These are phyloP conservation scores for Tetrapisispora iriomotensis DNA, from an alignment of 805 yeast genomes.

Conservation along the genomic window DNA sequence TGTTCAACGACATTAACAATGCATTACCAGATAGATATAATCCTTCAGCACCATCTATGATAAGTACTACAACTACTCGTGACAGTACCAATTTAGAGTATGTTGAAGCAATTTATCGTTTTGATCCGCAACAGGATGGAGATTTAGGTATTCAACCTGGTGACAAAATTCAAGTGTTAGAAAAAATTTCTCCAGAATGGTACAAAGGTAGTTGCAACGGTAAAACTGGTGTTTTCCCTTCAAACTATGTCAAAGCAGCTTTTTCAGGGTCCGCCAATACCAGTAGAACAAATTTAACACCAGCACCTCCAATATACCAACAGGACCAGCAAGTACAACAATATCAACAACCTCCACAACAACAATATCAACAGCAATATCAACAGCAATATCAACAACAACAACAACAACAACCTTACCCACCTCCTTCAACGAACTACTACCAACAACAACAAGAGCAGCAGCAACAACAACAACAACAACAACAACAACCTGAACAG, in stretches of 20 bases:
- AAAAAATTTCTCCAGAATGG: slow-evolving; percentile 79
- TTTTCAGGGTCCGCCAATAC: slow-evolving; percentile 12
- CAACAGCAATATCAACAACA: slow-evolving; percentile 29
- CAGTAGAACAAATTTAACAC: slow-evolving; percentile 9
- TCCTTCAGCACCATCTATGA: slow-evolving; percentile 16
- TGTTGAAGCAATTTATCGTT: slow-evolving; percentile 67
- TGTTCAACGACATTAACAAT: slow-evolving; percentile 40
- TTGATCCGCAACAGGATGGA: slow-evolving; percentile 60
- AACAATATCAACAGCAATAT: slow-evolving; percentile 31
- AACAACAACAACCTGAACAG: slow-evolving; percentile 24
- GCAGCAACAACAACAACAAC: slow-evolving; percentile 26
- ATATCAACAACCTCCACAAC: slow-evolving; percentile 8
- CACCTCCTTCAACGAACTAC: slow-evolving; percentile 42
- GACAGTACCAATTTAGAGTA: slow-evolving; percentile 23
- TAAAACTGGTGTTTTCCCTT: slow-evolving; percentile 75
- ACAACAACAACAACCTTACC: slow-evolving; percentile 33
- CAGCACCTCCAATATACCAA: slow-evolving; percentile 13
- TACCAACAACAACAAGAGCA: slow-evolving; percentile 29
- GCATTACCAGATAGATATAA: slow-evolving; percentile 51
- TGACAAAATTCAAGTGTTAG: slow-evolving; percentile 58
- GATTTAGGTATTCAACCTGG: slow-evolving; percentile 61
- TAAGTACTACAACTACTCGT: slow-evolving; percentile 2
- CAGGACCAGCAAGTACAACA: slow-evolving; percentile 3
- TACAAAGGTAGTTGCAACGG: slow-evolving; percentile 67
- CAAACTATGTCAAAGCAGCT: slow-evolving; percentile 59